Percentiles rank a stretch among this genome's conserved stretches.
phyloP scores from a whole-genome alignment of 225 moss, liverwort and hornwort species.

The Ulota crispa region DNA sequence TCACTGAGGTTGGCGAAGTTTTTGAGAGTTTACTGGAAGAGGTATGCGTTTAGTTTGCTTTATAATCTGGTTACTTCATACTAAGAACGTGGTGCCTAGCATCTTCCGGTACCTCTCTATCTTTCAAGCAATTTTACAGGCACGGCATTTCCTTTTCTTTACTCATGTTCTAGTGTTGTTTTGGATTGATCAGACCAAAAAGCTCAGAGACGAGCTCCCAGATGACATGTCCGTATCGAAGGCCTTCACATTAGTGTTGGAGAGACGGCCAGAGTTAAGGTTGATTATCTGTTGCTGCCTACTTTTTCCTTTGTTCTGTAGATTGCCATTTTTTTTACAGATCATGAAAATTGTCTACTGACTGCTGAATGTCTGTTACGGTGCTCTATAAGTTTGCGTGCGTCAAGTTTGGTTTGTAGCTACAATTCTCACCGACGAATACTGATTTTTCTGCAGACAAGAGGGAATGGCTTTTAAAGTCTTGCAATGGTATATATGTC shows the following conservation, averaged over 20 bases:
- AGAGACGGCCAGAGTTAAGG: conserved; percentile 95
- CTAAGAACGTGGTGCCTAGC: background rate
- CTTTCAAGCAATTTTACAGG: background rate
- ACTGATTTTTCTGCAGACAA: conserved; percentile 57
- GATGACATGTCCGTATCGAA: conserved; percentile 79
- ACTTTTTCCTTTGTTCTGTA: background rate
- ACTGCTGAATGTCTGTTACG: background rate
- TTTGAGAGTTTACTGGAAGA: conserved; percentile 93
- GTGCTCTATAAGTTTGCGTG: background rate
- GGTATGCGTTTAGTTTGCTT: conserved; percentile 32
- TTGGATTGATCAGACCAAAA: conserved; percentile 75
- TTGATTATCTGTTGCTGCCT: conserved; percentile 27
- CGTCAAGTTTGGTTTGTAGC: background rate
- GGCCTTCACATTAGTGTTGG: conserved; percentile 77
- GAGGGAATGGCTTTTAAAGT: conserved; percentile 88
- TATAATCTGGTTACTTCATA: background rate
- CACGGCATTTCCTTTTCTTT: background rate
- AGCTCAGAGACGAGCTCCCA: conserved; percentile 77
- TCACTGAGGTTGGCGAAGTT: conserved; percentile 82
- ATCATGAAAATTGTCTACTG: background rate
- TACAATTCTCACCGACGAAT: conserved; percentile 1
- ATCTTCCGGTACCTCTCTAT: background rate
- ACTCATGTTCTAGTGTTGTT: background rate
- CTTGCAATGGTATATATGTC: conserved; percentile 96
- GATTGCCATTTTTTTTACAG: background rate